Evolutionary conservation across 139 green algal genomes (phyloP).

Genomic region (Haematococcus lacustris): DNA sequence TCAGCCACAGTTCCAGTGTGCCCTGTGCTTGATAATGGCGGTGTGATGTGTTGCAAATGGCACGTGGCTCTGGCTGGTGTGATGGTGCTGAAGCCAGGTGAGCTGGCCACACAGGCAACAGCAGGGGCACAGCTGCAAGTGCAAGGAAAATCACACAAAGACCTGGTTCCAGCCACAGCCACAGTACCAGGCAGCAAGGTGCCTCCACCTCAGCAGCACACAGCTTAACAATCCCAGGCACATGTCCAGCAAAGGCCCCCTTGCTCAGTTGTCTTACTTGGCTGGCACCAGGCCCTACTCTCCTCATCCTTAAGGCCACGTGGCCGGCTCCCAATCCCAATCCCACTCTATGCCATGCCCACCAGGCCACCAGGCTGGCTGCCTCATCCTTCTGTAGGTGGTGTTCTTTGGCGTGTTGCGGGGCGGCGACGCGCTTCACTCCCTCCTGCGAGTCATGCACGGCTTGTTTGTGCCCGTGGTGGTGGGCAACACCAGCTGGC

Average conservation of each 20-base stretch:
- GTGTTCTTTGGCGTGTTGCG: constrained; percentile 47
- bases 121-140: too few relatives aligned
- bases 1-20: too few relatives aligned
- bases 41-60: constrained; percentile 33
- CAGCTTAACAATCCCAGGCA: neutral
- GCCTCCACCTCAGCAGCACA: too few relatives aligned
- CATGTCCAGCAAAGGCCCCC: neutral
- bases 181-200: too few relatives aligned
- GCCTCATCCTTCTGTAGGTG: neutral
- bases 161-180: too few relatives aligned
- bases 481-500: constrained; percentile 55
- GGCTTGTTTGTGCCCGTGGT: constrained; percentile 65
- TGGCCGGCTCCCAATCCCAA: too few relatives aligned
- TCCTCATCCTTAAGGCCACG: neutral
- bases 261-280: too few relatives aligned
- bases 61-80: constrained; percentile 49
- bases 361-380: neutral
- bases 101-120: too few relatives aligned
- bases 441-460: constrained; percentile 57
- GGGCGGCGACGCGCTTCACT: constrained; percentile 34
- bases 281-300: too few relatives aligned
- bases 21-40: too few relatives aligned
- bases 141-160: too few relatives aligned
- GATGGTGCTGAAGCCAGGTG: too few relatives aligned
- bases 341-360: neutral